Evolutionary conservation across 1,139 yeast genomes (phyloP).

Genomic region (Yueomyces sp.): DNA sequence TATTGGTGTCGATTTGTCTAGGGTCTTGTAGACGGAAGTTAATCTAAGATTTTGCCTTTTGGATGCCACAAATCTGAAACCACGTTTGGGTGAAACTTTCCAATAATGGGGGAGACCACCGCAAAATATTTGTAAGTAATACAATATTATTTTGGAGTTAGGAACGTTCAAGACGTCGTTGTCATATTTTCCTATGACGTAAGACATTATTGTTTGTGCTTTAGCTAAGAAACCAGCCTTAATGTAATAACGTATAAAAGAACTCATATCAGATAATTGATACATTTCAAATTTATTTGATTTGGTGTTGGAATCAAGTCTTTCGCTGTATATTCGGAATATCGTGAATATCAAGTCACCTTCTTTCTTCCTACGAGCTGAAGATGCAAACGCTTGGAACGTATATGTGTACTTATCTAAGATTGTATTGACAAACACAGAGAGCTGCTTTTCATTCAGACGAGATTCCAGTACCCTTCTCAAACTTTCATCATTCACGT

Average conservation of each 20-base stretch:
- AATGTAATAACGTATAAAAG: conserved; percentile 13
- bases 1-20: too few species aligned
- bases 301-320: neutral
- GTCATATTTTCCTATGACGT: conserved; percentile 6
- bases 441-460: neutral
- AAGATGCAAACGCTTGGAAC: neutral
- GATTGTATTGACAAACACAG: neutral
- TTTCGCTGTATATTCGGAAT: neutral
- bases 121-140: conserved; percentile 14
- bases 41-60: too few species aligned
- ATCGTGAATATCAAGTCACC: neutral
- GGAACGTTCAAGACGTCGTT: conserved; percentile 5
- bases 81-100: conserved; percentile 1
- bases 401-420: neutral
- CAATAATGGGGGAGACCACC: conserved; percentile 15
- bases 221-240: conserved; percentile 11
- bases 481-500: neutral
- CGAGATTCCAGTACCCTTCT: neutral
- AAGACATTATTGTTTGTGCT: conserved; percentile 15
- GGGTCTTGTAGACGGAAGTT: too few species aligned
- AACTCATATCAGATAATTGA: conserved; percentile 15
- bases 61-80: too few species aligned
- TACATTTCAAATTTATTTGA: neutral
- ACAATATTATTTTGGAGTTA: conserved; percentile 11
- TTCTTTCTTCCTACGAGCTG: neutral